phyloP scores from a whole-genome alignment of 2,329 filamentous ascomycete species.

The Rasamsonia emersonii region DNA sequence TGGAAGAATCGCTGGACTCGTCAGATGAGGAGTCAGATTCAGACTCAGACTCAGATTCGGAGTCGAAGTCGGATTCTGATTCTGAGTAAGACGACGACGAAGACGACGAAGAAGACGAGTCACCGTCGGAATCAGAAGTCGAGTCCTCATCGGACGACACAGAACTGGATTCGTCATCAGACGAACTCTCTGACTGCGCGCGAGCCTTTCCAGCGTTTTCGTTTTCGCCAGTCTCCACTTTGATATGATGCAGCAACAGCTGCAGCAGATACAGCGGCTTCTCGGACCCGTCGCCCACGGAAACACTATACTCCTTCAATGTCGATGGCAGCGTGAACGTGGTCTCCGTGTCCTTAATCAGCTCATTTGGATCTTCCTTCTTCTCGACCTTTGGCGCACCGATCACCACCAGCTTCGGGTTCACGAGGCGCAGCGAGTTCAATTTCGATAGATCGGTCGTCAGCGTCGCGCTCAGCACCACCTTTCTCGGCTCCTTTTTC shows the following conservation, averaged over 20 bases:
- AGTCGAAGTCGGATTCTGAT: conserved; percentile 18
- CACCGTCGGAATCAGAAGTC: too few relatives aligned
- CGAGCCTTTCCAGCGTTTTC: not conserved
- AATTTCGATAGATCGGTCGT: conserved; percentile 77
- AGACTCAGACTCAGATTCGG: conserved; percentile 17
- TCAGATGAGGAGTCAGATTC: conserved; percentile 14
- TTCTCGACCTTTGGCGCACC: conserved; percentile 42
- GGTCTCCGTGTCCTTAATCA: too few relatives aligned
- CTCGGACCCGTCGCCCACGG: conserved; percentile 58
- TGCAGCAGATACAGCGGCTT: conserved; percentile 82
- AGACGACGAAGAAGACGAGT: conserved; percentile 24
- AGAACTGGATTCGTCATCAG: conserved; percentile 12
- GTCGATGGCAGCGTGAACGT: conserved; percentile 55
- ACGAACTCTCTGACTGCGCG: conserved; percentile 12
- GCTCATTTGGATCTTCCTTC: conserved; percentile 13
- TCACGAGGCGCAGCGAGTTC: conserved; percentile 59
- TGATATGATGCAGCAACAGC: conserved; percentile 48
- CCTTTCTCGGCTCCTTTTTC: conserved; percentile 56
- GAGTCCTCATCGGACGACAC: too few relatives aligned
- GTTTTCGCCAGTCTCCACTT: conserved; percentile 13
- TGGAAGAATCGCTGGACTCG: conserved; percentile 2
- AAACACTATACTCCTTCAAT: conserved; percentile 58
- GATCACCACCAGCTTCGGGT: conserved; percentile 69
- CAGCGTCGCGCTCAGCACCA: conserved; percentile 87
- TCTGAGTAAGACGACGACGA: conserved; percentile 18